Evolutionary conservation across 2,329 filamentous ascomycete species (phyloP), one percentile per base, ranked within the genome.

Genomic region (Colletotrichum simmondsii): DNA sequence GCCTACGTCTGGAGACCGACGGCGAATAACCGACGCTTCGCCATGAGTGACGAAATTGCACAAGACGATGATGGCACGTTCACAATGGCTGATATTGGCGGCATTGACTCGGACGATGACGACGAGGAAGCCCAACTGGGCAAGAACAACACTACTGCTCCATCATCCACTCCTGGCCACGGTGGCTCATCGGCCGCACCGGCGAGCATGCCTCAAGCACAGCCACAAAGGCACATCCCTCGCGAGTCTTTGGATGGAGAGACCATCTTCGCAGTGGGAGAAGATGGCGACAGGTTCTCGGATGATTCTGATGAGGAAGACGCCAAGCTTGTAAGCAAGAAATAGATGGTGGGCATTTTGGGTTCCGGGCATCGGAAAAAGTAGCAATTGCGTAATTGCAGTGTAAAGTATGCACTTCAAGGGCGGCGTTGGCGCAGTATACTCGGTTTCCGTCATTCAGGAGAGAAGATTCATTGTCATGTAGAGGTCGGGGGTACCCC

Each of bases 11-110:
- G 97, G 97, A 90, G 97, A 60, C 97, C 97, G 7, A 98, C 96
- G 26, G 95, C 94, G 65, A 98, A 99, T 84, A 99, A 99, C 85
- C 91, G 95, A 77, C 91, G 97, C 70, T 99, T 99, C 79, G 97
- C 97, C 75, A 99, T 99, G 97, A 97, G 94, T 85, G 97, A 99
- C 79, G 97, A 99, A 90, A 93, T 99, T 80, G 96, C 97, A 3
- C 97, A 98, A 89, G 97, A 99, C 78, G 97, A 99, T 77, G 96
- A 98, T 80, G 97, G 97, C 46, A 90, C 87, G 58, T 99, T 99
- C 81, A 97, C 98, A 80, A 97, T 99, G 80, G 94, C 94, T 61
- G 97, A 97, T 69, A 93, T 99, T 74, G 95, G 94, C 64, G 94
- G 94, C 63, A 89, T 90, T 3, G 91, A 91, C 65, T 91, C 88